Percentiles rank a stretch among this genome's conserved stretches.
Conservation (phyloP, 768 basidiomycete species). For the Hypholoma fasciculare region DNA sequence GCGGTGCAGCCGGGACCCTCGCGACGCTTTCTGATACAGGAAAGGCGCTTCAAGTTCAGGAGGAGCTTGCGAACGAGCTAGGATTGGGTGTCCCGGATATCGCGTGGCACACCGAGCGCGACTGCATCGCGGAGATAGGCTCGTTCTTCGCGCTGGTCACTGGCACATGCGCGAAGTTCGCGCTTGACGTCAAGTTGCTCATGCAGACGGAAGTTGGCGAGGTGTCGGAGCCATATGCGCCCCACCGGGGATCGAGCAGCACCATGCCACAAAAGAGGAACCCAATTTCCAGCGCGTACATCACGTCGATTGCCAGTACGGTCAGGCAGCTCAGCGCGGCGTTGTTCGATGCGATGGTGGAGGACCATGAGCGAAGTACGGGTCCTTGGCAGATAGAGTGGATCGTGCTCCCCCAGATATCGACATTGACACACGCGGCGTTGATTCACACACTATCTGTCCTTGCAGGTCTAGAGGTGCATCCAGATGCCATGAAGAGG, state of each 20-base stretch:
- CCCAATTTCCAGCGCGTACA: conserved; percentile 44
- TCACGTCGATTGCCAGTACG: conserved; percentile 41
- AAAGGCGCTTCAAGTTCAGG: conserved; percentile 32
- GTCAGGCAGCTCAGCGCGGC: conserved; percentile 39
- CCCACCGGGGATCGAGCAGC: conserved; percentile 45
- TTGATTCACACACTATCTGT: conserved; percentile 36
- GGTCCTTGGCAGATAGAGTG: conserved; percentile 55
- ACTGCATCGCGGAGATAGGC: conserved; percentile 42
- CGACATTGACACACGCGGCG: conserved; percentile 39
- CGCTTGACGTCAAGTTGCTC: conserved; percentile 42
- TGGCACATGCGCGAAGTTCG: conserved; percentile 46
- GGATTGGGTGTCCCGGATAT: conserved; percentile 29
- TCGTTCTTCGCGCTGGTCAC: conserved; percentile 44
- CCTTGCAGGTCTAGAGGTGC: conserved; percentile 39
- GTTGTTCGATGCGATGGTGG: conserved; percentile 47
- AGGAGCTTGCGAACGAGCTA: conserved; percentile 27
- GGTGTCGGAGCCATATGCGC: conserved; percentile 42
- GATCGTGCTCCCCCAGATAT: conserved; percentile 46
- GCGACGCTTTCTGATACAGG: conserved; percentile 41
- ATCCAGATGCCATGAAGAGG: conserved; percentile 37
- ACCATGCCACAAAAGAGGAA: conserved; percentile 56
- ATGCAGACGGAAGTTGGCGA: conserved; percentile 50
- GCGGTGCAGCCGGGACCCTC: conserved; percentile 46
- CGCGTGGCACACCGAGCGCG: conserved; percentile 44
- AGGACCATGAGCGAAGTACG: conserved; percentile 47